phyloP scores from a whole-genome alignment of 2,329 filamentous ascomycete genomes.

The Colletotrichum lupini region DNA sequence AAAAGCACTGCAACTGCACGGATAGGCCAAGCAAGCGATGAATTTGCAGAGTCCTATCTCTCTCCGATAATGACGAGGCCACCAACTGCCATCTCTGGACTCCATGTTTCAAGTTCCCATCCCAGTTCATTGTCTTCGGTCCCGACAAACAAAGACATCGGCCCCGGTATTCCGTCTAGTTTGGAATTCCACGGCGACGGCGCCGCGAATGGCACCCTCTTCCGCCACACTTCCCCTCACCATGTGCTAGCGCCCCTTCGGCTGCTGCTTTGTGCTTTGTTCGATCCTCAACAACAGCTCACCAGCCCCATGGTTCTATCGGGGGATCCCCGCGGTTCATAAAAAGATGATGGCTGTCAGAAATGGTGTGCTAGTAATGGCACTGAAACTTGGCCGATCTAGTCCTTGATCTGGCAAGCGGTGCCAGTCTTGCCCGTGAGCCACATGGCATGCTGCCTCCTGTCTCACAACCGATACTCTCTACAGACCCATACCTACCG shows the following conservation, averaged over 20 bases:
- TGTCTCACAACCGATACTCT: not conserved
- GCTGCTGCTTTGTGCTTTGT: not conserved
- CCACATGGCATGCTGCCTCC: not conserved
- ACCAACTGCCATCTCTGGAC: too few relatives aligned
- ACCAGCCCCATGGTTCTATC: not conserved
- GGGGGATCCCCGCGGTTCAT: not conserved
- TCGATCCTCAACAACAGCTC: not conserved
- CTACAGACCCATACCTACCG: not conserved
- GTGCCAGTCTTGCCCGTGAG: not conserved
- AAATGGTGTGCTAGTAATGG: not conserved
- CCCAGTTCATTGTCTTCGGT: not conserved
- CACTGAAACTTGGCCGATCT: not conserved
- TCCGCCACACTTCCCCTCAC: not conserved
- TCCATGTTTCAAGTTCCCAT: not conserved
- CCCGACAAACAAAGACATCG: not conserved
- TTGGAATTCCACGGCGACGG: not conserved
- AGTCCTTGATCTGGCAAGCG: not conserved
- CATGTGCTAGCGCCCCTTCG: not conserved
- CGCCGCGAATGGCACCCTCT: not conserved
- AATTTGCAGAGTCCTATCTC: too few relatives aligned
- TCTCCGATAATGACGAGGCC: not conserved
- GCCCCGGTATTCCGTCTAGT: not conserved
- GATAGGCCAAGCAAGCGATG: too few relatives aligned
- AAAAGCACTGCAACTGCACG: too few relatives aligned
- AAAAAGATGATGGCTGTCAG: not conserved